phyloP scores from a whole-genome alignment of 2,329 filamentous ascomycete genomes.

The Hypoxylon sp. region DNA sequence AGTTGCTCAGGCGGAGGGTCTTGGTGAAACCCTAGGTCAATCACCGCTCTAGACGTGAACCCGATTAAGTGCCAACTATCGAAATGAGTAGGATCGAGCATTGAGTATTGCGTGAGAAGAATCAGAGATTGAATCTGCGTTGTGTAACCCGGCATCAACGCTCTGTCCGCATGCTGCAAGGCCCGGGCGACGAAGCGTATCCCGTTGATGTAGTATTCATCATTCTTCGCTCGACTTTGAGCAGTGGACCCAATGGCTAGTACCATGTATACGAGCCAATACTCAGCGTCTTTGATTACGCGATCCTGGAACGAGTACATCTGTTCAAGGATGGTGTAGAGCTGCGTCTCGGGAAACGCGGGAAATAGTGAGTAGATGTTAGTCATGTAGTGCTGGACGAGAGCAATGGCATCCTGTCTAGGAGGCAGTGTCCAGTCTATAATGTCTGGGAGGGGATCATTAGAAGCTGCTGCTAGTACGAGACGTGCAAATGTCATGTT shows the following conservation, averaged over 20 bases:
- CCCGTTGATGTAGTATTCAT: slow-evolving; percentile 72
- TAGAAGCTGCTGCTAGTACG: slow-evolving; percentile 84
- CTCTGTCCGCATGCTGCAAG: slow-evolving; percentile 82
- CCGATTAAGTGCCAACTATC: slow-evolving; percentile 96
- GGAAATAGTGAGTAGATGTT: slow-evolving; percentile 87
- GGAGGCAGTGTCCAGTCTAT: slow-evolving; percentile 76
- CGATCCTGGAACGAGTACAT: slow-evolving; percentile 80
- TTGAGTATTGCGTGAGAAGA: slow-evolving; percentile 88
- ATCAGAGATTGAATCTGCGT: slow-evolving; percentile 89
- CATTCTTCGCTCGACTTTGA: slow-evolving; percentile 78
- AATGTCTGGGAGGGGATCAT: slow-evolving; percentile 77
- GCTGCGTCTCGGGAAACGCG: slow-evolving; percentile 82
- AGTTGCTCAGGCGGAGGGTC: slow-evolving; percentile 82
- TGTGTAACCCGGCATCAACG: slow-evolving; percentile 86
- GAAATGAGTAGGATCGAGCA: slow-evolving; percentile 91
- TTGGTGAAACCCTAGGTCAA: slow-evolving; percentile 94
- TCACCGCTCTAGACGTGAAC: slow-evolving; percentile 86
- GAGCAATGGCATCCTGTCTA: slow-evolving; percentile 74
- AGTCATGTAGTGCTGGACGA: slow-evolving; percentile 87
- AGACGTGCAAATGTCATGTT: slow-evolving; percentile 94
- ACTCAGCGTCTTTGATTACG: slow-evolving; percentile 77
- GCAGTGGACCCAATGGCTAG: slow-evolving; percentile 84
- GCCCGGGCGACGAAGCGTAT: slow-evolving; percentile 73
- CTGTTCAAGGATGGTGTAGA: slow-evolving; percentile 84
- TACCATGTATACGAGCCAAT: slow-evolving; percentile 91